These are phyloP conservation scores for Steccherinum ochraceum DNA, from an alignment of 768 basidiomycete genomes.

Conservation along the genomic window DNA sequence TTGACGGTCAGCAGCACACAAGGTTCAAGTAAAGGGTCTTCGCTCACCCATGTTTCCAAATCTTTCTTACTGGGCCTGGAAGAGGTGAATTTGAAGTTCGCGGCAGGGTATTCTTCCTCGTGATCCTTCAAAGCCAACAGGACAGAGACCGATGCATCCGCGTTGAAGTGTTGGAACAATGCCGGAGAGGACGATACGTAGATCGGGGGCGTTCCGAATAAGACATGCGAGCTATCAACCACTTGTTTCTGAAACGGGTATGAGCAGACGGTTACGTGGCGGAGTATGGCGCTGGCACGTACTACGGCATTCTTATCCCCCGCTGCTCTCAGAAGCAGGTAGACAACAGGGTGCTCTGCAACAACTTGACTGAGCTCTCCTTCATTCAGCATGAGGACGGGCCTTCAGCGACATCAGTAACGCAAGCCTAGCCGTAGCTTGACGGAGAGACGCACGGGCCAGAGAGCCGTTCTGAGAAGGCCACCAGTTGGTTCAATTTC, in stretches of 20 bases:
- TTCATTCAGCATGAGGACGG: constrained; percentile 32
- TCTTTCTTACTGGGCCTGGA: too few species aligned
- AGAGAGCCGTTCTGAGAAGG: constrained; percentile 71
- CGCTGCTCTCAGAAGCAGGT: constrained; percentile 47
- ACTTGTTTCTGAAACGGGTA: constrained; percentile 38
- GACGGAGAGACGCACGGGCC: constrained; percentile 50
- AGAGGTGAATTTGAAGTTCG: constrained; percentile 28
- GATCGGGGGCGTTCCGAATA: constrained; percentile 44
- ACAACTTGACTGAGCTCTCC: constrained; percentile 38
- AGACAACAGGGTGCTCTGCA: constrained; percentile 45
- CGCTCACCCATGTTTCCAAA: constrained; percentile 2
- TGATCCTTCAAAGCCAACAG: constrained; percentile 66
- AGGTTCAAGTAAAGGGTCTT: neutral
- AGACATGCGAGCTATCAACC: constrained; percentile 45
- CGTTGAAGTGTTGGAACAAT: constrained; percentile 27
- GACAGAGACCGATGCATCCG: constrained; percentile 25
- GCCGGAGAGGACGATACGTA: constrained; percentile 31
- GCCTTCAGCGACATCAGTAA: constrained; percentile 20
- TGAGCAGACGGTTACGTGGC: constrained; percentile 1
- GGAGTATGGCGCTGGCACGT: constrained; percentile 9
- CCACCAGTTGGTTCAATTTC: constrained; percentile 61
- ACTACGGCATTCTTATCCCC: constrained; percentile 28
- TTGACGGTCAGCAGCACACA: constrained; percentile 3
- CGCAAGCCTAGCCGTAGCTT: neutral
- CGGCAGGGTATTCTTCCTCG: constrained; percentile 39